Conservation (phyloP, 306 rosid species). For the Citrullus mucosospermus region DNA sequence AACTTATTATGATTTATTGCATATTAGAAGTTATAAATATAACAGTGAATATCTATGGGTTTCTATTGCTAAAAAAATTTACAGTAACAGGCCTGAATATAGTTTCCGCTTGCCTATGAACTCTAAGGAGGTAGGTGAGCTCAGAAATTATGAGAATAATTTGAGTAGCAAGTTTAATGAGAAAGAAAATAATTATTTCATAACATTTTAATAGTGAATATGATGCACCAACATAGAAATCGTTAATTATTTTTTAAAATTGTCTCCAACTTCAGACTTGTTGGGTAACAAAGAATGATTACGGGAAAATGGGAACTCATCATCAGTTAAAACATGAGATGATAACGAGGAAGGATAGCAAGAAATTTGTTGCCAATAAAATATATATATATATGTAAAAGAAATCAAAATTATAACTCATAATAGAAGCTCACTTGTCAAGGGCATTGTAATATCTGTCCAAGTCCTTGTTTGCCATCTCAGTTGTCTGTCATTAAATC, state of each 20-base stretch:
- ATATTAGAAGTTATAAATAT: background rate
- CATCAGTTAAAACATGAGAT: background rate
- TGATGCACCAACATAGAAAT: background rate
- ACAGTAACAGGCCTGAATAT: background rate
- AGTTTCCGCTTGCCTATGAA: background rate
- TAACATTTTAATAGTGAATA: background rate
- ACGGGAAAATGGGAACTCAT: background rate
- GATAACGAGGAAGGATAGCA: background rate
- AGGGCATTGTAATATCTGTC: slow-evolving; percentile 95
- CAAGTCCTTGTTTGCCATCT: slow-evolving; percentile 99
- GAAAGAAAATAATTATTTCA: background rate
- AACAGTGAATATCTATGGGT: background rate
- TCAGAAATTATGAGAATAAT: background rate
- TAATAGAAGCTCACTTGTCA: slow-evolving; percentile 57
- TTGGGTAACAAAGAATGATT: background rate
- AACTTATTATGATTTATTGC: background rate
- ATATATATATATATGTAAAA: background rate
- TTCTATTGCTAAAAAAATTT: background rate
- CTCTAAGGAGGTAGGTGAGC: background rate
- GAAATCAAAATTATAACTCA: background rate
- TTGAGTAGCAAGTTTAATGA: background rate
- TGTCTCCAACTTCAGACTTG: background rate
- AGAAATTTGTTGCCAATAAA: background rate
- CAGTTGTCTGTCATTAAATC: slow-evolving; percentile 59
- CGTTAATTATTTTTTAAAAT: background rate